These are phyloP conservation scores for Smallanthus sonchifolius DNA, from an alignment of 129 eudicot species.

Conservation along the genomic window DNA sequence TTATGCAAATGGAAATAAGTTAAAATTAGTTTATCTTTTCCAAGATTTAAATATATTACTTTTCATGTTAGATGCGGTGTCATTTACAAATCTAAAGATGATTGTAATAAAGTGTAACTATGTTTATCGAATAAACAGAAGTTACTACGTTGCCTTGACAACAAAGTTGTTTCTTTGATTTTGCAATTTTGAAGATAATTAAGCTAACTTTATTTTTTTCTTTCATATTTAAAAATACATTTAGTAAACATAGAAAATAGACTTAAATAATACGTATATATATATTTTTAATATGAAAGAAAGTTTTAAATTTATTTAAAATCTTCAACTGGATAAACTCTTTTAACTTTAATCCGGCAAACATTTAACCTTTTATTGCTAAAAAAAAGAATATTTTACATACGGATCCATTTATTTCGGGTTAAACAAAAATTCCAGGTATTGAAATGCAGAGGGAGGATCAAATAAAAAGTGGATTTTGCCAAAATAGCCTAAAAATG, in stretches of 20 bases:
- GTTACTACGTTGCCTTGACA: background rate
- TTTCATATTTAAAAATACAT: background rate
- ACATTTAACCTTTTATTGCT: background rate
- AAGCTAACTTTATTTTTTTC: background rate
- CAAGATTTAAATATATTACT: background rate
- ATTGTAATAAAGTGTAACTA: background rate
- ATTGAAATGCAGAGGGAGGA: too few species aligned
- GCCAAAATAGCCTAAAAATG: too few species aligned
- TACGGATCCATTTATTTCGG: slow-evolving; percentile 15
- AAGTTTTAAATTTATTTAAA: background rate
- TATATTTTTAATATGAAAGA: background rate
- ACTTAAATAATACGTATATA: background rate
- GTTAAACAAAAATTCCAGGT: background rate
- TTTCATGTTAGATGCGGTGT: background rate
- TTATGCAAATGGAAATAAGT: too few species aligned
- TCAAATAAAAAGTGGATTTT: too few species aligned
- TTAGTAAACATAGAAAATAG: background rate
- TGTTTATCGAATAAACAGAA: background rate
- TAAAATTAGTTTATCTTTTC: background rate
- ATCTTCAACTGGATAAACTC: background rate
- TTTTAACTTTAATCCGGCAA: background rate
- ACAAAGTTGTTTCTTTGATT: background rate
- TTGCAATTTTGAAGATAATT: background rate
- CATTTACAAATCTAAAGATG: background rate
- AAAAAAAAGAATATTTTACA: too few species aligned